Conservation (phyloP, 2,329 filamentous ascomycete genomes). For the Aspergillus sp. region DNA sequence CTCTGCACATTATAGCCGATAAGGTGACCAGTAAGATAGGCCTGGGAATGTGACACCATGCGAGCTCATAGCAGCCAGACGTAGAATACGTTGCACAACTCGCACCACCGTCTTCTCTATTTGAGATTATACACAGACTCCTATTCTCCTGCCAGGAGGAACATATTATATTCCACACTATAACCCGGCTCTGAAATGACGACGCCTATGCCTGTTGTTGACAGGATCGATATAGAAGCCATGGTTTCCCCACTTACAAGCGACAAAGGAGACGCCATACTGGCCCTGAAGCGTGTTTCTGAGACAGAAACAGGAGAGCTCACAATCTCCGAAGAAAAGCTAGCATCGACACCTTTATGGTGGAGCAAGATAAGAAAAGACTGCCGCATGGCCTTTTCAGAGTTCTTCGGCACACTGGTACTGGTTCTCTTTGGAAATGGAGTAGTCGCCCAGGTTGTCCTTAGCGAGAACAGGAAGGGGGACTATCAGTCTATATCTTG, state of each 20-base stretch:
- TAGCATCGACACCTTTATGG: slow-evolving; percentile 27
- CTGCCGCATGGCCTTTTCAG: slow-evolving; percentile 61
- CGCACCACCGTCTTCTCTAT: background rate
- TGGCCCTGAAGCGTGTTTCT: slow-evolving; percentile 13
- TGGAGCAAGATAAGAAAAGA: slow-evolving; percentile 57
- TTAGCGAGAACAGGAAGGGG: slow-evolving; percentile 51
- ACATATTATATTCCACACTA: background rate
- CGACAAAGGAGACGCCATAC: slow-evolving; percentile 20
- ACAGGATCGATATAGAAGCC: slow-evolving; percentile 10
- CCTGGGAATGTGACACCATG: slow-evolving; percentile 12
- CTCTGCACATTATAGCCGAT: background rate
- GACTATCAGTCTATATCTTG: slow-evolving; percentile 55
- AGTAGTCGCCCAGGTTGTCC: slow-evolving; percentile 67
- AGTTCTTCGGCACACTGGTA: slow-evolving; percentile 69
- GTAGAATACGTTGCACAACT: slow-evolving; percentile 7
- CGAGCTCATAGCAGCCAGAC: background rate
- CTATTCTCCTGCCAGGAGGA: too few relatives aligned
- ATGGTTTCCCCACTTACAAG: slow-evolving; percentile 18
- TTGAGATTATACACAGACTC: background rate
- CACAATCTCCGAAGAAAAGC: slow-evolving; percentile 1
- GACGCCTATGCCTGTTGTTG: background rate
- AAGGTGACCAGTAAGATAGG: background rate
- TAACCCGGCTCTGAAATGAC: background rate
- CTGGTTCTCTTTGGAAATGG: slow-evolving; percentile 69
- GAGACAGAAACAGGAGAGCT: slow-evolving; percentile 4